These are phyloP conservation scores for Fibroporia radiculosa DNA, from an alignment of 768 basidiomycete species.

Conservation along the genomic window DNA sequence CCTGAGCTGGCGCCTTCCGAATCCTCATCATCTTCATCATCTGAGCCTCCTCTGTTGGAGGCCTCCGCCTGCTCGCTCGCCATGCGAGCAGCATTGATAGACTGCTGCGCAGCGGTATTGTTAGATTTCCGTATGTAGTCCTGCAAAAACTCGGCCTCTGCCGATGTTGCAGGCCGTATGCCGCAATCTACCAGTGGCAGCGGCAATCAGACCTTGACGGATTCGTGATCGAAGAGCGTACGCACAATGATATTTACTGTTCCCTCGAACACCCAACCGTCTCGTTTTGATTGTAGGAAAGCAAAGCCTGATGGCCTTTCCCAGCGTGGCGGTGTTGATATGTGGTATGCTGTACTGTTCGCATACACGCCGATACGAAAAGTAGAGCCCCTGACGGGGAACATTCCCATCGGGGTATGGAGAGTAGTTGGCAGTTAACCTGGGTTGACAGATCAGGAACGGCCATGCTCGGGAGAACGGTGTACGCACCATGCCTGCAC, in stretches of 20 bases:
- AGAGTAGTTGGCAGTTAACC: conserved; percentile 85
- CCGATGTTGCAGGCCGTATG: conserved; percentile 83
- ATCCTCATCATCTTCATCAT: conserved; percentile 83
- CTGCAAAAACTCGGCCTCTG: conserved; percentile 87
- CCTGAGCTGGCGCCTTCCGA: conserved; percentile 66
- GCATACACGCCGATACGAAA: conserved; percentile 85
- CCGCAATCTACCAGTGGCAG: conserved; percentile 63
- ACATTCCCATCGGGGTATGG: conserved; percentile 91
- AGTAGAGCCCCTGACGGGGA: conserved; percentile 88
- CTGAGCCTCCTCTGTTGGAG: conserved; percentile 47
- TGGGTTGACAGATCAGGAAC: conserved; percentile 22
- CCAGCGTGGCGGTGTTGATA: conserved; percentile 92
- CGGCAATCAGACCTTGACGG: conserved; percentile 21
- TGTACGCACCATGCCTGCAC: conserved; percentile 79
- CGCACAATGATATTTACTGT: conserved; percentile 95
- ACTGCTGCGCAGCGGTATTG: conserved; percentile 72
- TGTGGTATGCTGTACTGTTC: conserved; percentile 91
- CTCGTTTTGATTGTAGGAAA: conserved; percentile 95
- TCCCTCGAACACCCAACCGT: conserved; percentile 85
- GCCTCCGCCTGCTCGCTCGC: conserved; percentile 66
- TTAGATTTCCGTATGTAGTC: conserved; percentile 90
- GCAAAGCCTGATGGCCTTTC: conserved; percentile 89
- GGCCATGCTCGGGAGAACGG: conserved; percentile 5
- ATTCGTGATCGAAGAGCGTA: conserved; percentile 25
- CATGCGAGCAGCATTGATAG: conserved; percentile 65